A percentile compares a stretch with the other conserved stretches of the same genome.
Conservation (phyloP, 2,329 filamentous ascomycete species). For the Pseudopyricularia cyperi region DNA sequence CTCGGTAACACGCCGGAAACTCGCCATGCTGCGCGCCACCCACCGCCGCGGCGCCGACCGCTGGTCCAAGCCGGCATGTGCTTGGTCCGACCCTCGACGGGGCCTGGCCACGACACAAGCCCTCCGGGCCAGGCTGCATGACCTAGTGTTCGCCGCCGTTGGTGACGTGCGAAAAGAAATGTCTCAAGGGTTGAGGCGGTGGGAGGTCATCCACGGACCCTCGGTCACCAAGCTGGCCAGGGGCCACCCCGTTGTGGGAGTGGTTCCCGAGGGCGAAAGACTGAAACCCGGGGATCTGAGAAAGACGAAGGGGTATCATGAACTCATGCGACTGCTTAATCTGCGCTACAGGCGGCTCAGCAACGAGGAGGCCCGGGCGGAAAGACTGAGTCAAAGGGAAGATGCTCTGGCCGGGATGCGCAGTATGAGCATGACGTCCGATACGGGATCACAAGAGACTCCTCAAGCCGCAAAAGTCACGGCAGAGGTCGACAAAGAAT, state of each 20-base stretch:
- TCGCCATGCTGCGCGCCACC: neutral
- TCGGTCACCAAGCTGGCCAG: neutral
- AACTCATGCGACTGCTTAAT: neutral
- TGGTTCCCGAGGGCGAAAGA: neutral
- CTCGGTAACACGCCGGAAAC: neutral
- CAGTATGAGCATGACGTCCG: too few species aligned
- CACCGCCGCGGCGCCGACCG: neutral
- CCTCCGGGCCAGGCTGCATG: neutral
- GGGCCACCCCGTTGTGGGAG: neutral
- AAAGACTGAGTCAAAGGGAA: neutral
- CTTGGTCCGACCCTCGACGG: neutral
- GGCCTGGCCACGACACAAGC: neutral
- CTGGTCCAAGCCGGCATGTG: neutral
- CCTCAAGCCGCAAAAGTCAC: neutral
- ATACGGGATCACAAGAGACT: too few species aligned
- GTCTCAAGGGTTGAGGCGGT: neutral
- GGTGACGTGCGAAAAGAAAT: neutral
- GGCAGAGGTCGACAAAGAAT: neutral
- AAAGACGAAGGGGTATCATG: neutral
- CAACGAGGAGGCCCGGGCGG: neutral
- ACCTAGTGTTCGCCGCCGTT: neutral
- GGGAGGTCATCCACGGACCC: neutral
- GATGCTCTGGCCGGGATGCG: too few species aligned
- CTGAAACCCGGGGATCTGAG: neutral
- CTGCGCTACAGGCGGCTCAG: neutral